phyloP scores from a whole-genome alignment of 1,284 basidiomycete genomes.

The Ganoderma boninense region DNA sequence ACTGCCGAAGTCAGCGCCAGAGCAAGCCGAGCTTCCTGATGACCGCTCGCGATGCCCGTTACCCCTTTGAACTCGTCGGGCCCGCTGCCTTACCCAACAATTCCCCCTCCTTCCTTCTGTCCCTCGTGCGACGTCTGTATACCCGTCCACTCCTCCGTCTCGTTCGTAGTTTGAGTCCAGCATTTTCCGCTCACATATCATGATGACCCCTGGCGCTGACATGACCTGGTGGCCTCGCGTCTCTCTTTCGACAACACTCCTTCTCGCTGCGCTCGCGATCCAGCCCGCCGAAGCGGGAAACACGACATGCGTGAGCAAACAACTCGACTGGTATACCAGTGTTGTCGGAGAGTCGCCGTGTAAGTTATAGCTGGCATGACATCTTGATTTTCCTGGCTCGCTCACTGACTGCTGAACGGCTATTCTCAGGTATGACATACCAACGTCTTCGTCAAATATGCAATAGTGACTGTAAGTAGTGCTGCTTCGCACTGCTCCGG shows the following conservation, averaged over 20 bases:
- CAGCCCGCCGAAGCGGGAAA: background rate
- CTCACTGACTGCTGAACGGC: background rate
- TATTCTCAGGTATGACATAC: constrained; percentile 19
- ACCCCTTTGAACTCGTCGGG: background rate
- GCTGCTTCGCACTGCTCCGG: background rate
- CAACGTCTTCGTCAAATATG: constrained; percentile 23
- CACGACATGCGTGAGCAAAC: background rate
- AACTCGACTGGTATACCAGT: background rate
- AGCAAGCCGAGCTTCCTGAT: background rate
- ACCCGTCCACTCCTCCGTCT: background rate
- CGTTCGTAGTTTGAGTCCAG: no score
- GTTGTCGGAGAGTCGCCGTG: background rate
- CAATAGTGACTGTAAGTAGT: constrained; percentile 18
- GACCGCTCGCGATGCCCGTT: background rate
- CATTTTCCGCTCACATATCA: no score
- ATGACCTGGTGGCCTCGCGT: background rate
- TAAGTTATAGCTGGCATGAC: background rate
- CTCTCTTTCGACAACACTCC: background rate
- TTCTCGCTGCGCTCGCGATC: background rate
- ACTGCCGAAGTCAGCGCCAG: background rate
- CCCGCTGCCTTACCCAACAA: background rate
- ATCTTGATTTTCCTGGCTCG: no score
- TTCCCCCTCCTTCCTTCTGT: background rate
- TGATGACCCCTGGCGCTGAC: background rate
- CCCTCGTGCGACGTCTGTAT: background rate